These are phyloP conservation scores for Cytauxzoon felis DNA, from an alignment of 169 alveolate species.

Conservation along the genomic window DNA sequence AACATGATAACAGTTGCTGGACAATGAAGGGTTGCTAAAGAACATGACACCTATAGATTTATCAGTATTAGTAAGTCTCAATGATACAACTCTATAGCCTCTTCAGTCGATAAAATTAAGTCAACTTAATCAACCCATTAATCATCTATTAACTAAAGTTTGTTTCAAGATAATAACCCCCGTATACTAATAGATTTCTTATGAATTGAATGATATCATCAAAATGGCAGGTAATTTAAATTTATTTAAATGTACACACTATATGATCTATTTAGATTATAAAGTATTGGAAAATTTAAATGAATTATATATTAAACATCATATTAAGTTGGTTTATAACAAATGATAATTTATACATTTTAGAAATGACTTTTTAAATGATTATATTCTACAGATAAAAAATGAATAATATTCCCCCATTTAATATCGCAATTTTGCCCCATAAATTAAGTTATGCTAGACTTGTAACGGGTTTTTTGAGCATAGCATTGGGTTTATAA, in stretches of 20 bases:
- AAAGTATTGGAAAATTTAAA: background rate
- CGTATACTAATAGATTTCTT: too few relatives aligned
- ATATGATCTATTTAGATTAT: too few relatives aligned
- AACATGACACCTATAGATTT: slow-evolving; percentile 9
- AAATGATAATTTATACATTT: too few relatives aligned
- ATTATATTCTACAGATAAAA: too few relatives aligned
- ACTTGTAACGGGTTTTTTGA: background rate
- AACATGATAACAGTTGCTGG: slow-evolving; percentile 1
- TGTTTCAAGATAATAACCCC: too few relatives aligned
- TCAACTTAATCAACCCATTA: background rate
- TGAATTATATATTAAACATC: background rate
- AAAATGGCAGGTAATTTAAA: too few relatives aligned
- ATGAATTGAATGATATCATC: background rate
- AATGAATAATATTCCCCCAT: too few relatives aligned
- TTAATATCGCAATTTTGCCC: too few relatives aligned
- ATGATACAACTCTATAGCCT: too few relatives aligned
- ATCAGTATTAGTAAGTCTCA: slow-evolving; percentile 19
- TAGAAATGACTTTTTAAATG: too few relatives aligned
- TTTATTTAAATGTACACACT: too few relatives aligned
- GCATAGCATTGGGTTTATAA: background rate
- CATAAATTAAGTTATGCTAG: too few relatives aligned
- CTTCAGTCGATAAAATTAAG: background rate
- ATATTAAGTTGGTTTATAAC: background rate
- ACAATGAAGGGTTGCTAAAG: background rate
- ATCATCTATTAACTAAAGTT: background rate